A percentile compares a stretch with the other conserved stretches of the same genome.
Evolutionary conservation across 768 basidiomycete genomes (phyloP).

Genomic region (Rhizopogon vinicolor): DNA sequence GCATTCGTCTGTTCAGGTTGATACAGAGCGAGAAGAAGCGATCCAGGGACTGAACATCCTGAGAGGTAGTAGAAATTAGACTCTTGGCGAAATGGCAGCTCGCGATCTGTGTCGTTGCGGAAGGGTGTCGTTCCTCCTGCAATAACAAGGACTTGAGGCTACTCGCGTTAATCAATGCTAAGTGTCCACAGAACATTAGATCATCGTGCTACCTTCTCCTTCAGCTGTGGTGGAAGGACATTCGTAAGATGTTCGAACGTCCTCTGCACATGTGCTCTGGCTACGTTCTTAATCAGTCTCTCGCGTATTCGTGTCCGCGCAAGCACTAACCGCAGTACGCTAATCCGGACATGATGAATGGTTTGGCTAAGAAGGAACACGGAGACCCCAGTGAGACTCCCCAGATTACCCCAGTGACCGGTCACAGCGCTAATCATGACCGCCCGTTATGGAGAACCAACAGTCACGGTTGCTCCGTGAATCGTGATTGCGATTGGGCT

Average conservation of each 20-base stretch:
- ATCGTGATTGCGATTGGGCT: too few relatives aligned
- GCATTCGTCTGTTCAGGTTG: conserved; percentile 39
- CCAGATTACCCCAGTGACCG: too few relatives aligned
- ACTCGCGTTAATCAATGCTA: not conserved
- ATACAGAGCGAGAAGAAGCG: conserved; percentile 60
- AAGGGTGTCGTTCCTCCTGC: conserved; percentile 60
- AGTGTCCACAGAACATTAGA: not conserved
- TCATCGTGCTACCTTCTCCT: not conserved
- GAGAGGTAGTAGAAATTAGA: conserved; percentile 89
- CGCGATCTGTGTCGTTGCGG: conserved; percentile 83
- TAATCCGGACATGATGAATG: not conserved
- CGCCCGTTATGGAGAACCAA: too few relatives aligned
- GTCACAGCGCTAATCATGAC: too few relatives aligned
- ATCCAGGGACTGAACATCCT: conserved; percentile 71
- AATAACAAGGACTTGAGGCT: conserved; percentile 70
- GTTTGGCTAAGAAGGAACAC: too few relatives aligned
- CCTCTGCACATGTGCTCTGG: not conserved
- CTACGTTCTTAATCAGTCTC: not conserved
- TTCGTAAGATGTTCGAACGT: not conserved
- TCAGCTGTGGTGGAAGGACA: not conserved
- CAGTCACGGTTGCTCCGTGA: too few relatives aligned
- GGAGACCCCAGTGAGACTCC: too few relatives aligned
- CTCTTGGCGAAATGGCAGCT: conserved; percentile 69
- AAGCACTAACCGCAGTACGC: not conserved
- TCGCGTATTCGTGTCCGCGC: not conserved